phyloP scores from a whole-genome alignment of 2,329 filamentous ascomycete genomes.

The Chaetomiaceae sp. region DNA sequence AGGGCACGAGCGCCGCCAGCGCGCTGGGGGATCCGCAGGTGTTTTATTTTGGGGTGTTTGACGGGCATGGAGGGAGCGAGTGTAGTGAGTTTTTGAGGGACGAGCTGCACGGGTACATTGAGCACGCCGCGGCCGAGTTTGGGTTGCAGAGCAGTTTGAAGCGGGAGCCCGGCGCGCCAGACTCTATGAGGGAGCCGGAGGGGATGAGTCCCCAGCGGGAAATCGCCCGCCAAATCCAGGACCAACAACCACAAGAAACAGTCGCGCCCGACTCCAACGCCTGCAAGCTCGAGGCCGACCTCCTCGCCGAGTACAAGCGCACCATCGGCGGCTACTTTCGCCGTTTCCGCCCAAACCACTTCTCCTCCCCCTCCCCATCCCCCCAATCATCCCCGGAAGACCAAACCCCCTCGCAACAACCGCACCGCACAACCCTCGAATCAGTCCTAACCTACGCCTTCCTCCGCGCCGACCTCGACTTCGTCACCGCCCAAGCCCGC shows the following conservation, averaged over 20 bases:
- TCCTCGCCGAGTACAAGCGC: constrained; percentile 74
- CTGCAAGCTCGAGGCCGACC: constrained; percentile 61
- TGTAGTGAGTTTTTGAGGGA: constrained; percentile 85
- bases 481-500: constrained; percentile 80
- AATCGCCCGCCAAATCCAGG: not conserved
- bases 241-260: constrained; percentile 33
- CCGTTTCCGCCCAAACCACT: constrained; percentile 79
- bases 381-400: constrained; percentile 21
- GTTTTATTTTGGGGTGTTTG: constrained; percentile 96
- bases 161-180: constrained; percentile 32
- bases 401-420: not conserved
- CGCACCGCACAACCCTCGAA: constrained; percentile 57
- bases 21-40: constrained; percentile 87
- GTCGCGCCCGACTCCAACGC: constrained; percentile 55
- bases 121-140: constrained; percentile 72
- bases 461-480: constrained; percentile 88
- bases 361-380: constrained; percentile 41
- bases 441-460: constrained; percentile 88
- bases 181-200: constrained; percentile 12
- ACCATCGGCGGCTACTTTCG: constrained; percentile 93
- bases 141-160: constrained; percentile 72
- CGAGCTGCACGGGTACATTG: constrained; percentile 81
- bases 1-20: constrained; percentile 67
- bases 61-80: constrained; percentile 87
- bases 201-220: not conserved